Conservation (phyloP, 257 asterid species). For the Cynanchum wilfordii region DNA sequence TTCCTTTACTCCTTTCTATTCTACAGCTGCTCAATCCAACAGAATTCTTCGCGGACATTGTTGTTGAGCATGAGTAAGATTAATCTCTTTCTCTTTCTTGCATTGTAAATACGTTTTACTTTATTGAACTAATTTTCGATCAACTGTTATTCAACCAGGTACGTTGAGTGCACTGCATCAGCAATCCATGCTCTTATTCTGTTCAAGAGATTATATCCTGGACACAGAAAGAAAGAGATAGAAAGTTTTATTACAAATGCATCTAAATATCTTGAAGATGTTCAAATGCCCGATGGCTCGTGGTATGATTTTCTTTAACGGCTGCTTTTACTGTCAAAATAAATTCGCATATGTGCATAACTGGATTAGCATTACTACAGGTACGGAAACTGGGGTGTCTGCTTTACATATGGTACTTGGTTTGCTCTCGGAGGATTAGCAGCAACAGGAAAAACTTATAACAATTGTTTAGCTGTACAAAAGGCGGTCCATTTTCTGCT, state of each 20-base stretch:
- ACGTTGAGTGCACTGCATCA: conserved; percentile 32
- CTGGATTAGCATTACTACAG: not conserved
- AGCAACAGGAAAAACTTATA: conserved; percentile 20
- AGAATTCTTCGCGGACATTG: conserved; percentile 29
- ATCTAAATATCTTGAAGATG: conserved; percentile 18
- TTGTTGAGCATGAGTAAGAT: conserved; percentile 28
- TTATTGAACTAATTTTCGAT: not conserved
- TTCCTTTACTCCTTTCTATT: not conserved
- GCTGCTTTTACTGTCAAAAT: not conserved
- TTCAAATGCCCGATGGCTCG: conserved; percentile 32
- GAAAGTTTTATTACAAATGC: conserved; percentile 20
- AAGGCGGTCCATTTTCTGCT: conserved; percentile 60
- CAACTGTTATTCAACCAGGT: conserved; percentile 16
- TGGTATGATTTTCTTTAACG: conserved; percentile 18
- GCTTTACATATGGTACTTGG: conserved; percentile 34
- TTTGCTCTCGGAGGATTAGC: conserved; percentile 30
- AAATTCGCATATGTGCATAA: not conserved
- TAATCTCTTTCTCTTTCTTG: not conserved
- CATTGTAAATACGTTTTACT: not conserved
- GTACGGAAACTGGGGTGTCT: conserved; percentile 30
- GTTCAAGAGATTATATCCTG: conserved; percentile 25
- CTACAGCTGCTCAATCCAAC: conserved; percentile 28
- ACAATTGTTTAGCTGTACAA: conserved; percentile 43
- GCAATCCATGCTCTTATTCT: conserved; percentile 26
- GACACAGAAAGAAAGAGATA: conserved; percentile 26